Evolutionary conservation across 179 eudicot species (phyloP), one percentile per base, ranked within the genome.

Genomic region (Heliamphora pulchella): DNA sequence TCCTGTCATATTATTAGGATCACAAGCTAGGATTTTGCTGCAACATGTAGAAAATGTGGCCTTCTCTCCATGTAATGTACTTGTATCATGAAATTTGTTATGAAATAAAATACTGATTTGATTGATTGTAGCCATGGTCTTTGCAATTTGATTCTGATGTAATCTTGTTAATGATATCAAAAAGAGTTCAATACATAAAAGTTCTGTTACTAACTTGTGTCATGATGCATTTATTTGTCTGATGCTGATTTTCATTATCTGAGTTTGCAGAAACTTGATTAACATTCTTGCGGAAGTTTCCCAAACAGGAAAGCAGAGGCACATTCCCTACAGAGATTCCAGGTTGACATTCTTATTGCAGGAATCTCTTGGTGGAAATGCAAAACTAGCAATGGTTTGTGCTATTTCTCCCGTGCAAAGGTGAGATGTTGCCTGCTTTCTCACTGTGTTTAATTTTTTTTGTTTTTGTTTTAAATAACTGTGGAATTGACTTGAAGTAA

Each of bases 321-420:
- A 94, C 82, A 93, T 96, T 59, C 99, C 99, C 10, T 96, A 96
- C 81, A 87, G 99, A 87, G 98, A 96, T 85, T 96, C 99, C 65
- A 90, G 91, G 87, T 86, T 96, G 89, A 96, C 99, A 63, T 96
- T 96, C 82, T 87, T 96, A 86, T 84, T 96, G 77, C 99, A 96
- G 89, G 99, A 96, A 81, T 96, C 99, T 82, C 98, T 96, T 7
- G 99, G 99, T 58, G 99, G 99, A 74, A 96, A 96, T 86, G 99
- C 99, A 70, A 96, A 96, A 88, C 80, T 96, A 84, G 99, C 98
- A 67, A 94, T 96, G 99, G 90, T 96, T 71, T 96, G 99, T 84
- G 98, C 99, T 46, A 90, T 96, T 81, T 96, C 99, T 85, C 97
- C 98, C 3, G 88, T 92, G 8, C 89, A 84, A 82, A 91, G 99